A percentile compares a stretch with the other conserved stretches of the same genome.
These are phyloP conservation scores for Pichia rugopelliculosa DNA, from an alignment of 805 yeast species.

Conservation along the genomic window DNA sequence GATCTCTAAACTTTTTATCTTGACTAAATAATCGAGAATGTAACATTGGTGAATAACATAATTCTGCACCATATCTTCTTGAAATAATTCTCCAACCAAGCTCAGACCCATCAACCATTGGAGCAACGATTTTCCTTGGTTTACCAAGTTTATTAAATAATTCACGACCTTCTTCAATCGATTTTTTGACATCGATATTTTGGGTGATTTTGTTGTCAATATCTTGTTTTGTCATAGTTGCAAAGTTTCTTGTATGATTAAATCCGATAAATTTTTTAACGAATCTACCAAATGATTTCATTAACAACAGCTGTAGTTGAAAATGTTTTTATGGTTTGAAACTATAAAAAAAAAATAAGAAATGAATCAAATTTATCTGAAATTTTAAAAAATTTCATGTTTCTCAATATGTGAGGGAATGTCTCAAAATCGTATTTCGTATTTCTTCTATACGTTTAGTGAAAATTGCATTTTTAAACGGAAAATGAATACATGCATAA, in stretches of 20 bases:
- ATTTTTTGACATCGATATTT: constrained; percentile 12
- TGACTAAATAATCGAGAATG: constrained; percentile 89
- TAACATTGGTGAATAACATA: constrained; percentile 95
- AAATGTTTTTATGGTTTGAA: too few species aligned
- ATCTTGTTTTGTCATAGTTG: neutral
- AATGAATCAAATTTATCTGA: neutral
- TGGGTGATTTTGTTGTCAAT: neutral
- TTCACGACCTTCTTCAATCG: constrained; percentile 46
- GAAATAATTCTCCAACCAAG: constrained; percentile 90
- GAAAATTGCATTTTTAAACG: too few species aligned
- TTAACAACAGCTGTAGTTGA: neutral
- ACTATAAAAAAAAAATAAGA: neutral
- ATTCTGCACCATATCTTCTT: constrained; percentile 82
- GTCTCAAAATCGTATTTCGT: too few species aligned
- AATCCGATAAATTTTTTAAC: neutral
- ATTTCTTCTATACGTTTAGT: too few species aligned
- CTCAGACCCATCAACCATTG: constrained; percentile 97
- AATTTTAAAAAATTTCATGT: too few species aligned
- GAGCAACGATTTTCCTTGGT: constrained; percentile 88
- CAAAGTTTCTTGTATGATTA: neutral
- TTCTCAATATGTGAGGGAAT: too few species aligned
- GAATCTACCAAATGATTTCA: neutral
- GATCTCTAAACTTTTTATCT: constrained; percentile 69
- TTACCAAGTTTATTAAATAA: constrained; percentile 61
- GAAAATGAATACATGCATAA: too few species aligned